Base-by-base conservation (phyloP, 2,329 filamentous ascomycete genomes). In the Drechslerella dactyloides region DNA sequence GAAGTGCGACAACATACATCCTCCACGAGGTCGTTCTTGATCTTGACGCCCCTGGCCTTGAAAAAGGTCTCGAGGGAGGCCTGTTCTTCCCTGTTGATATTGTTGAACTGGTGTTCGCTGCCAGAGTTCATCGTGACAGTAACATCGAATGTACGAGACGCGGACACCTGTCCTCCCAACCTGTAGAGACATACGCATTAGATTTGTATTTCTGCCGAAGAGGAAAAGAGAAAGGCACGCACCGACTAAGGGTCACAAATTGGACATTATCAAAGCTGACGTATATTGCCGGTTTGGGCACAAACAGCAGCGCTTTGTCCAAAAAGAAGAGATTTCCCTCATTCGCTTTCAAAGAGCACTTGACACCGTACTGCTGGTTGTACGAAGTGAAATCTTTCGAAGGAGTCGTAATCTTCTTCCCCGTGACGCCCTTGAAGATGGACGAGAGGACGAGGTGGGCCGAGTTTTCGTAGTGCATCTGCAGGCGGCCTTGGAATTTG, bases 311-410 rank as follows among this genome's bases (percentile, higher is more conserved):
- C 6, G 93, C 93, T 82, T 97, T 97, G 81, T 99, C 94, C 75
- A 99, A 83, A 79, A 93, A 97, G 85, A 96, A 99, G 56, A 99
- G 83, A 78, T 96, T 93, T 72, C 96, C 94, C 82, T 99, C 94
- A 80, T 96, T 97, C 60, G 96, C 96, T 82, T 99, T 99, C 86
- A 99, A 97, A n/a, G 93, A 96, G 81, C 94, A 99, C 82, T 99
- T 99, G 81, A 99, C 96, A 68, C 94, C 94, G 76, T 89, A 91
- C 80, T 97, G 93, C 77, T 90, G 87, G 79, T 96, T 92, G 81
- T 97, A 94, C 75, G 90, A 96, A 78, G 89, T 85, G 81, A 99
- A 99, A 80, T 97, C 93, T 81, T 93, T 93, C 53, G 93, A 94
- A 1, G 94, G 94, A 73, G 90, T 90, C 27, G 93, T 92, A 72